Evolutionary conservation across 352 stramenopile genomes (phyloP).

Genomic region (Albugo candida): DNA sequence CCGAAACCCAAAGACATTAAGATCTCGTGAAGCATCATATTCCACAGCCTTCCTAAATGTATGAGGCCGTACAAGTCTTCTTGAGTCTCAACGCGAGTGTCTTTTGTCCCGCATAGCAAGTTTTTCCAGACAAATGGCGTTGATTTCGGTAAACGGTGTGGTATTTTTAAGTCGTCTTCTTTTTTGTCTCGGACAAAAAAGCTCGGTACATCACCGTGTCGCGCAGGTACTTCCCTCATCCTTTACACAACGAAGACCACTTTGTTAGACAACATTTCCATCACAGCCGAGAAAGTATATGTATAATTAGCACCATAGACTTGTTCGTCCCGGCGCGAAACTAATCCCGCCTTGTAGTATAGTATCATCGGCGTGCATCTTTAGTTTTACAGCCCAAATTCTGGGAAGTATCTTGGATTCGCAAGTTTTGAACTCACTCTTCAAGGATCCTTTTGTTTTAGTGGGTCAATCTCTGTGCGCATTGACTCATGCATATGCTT

Average conservation of each 20-base stretch:
- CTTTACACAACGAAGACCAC: background rate
- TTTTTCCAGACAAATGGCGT: background rate
- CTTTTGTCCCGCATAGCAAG: background rate
- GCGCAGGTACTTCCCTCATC: background rate
- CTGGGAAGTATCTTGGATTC: background rate
- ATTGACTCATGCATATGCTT: background rate
- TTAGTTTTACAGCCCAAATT: background rate
- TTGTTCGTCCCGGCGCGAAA: background rate
- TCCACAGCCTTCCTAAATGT: slow-evolving; percentile 13
- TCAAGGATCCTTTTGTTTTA: background rate
- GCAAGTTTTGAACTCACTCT: background rate
- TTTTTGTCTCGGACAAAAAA: background rate
- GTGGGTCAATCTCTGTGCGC: background rate
- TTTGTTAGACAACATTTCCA: slow-evolving; percentile 6
- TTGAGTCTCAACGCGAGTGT: slow-evolving; percentile 3
- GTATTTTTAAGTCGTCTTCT: background rate
- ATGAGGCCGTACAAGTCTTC: slow-evolving; percentile 14
- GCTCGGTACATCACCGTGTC: background rate
- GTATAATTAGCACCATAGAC: background rate
- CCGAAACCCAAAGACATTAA: slow-evolving; percentile 2
- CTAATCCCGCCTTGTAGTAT: background rate
- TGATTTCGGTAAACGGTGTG: background rate
- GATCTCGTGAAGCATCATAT: background rate
- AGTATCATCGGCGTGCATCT: background rate
- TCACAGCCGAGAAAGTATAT: background rate